Evolutionary conservation across 73 alveolate genomes (phyloP).

Genomic region (Paramecium bursaria): DNA sequence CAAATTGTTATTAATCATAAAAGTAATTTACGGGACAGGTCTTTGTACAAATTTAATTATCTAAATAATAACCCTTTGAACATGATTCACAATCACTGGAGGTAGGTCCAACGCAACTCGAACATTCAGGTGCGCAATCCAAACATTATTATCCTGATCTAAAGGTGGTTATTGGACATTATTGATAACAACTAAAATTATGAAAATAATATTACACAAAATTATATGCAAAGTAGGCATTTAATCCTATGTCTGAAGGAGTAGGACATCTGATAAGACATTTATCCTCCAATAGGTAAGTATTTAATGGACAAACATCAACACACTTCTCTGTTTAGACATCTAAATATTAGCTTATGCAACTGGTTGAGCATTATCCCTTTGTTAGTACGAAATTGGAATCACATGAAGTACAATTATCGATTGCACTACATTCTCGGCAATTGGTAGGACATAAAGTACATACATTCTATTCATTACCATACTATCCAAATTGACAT

Average conservation of each 20-base stretch:
- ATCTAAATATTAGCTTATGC: not conserved
- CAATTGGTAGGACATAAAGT: conserved; percentile 1
- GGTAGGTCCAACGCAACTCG: not conserved
- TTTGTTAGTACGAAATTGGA: not conserved
- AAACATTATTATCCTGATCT: not conserved
- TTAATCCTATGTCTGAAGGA: not conserved
- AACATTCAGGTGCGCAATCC: not conserved
- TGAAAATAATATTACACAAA: too few relatives aligned
- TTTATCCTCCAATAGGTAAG: not conserved
- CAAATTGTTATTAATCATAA: not conserved
- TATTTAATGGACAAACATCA: not conserved
- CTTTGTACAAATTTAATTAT: conserved; percentile 11
- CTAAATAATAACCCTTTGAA: not conserved
- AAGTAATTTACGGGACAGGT: not conserved
- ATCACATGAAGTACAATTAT: not conserved
- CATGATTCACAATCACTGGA: not conserved
- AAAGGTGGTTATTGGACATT: not conserved
- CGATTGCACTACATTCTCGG: not conserved
- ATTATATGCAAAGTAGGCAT: too few relatives aligned
- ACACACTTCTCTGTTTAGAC: not conserved
- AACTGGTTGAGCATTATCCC: not conserved
- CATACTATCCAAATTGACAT: not conserved
- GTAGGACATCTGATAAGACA: not conserved
- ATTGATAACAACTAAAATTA: not conserved
- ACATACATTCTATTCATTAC: not conserved